A percentile compares a stretch with the other conserved stretches of the same genome.
phyloP scores from a whole-genome alignment of 805 yeast species.

The Saitoella complicata region DNA sequence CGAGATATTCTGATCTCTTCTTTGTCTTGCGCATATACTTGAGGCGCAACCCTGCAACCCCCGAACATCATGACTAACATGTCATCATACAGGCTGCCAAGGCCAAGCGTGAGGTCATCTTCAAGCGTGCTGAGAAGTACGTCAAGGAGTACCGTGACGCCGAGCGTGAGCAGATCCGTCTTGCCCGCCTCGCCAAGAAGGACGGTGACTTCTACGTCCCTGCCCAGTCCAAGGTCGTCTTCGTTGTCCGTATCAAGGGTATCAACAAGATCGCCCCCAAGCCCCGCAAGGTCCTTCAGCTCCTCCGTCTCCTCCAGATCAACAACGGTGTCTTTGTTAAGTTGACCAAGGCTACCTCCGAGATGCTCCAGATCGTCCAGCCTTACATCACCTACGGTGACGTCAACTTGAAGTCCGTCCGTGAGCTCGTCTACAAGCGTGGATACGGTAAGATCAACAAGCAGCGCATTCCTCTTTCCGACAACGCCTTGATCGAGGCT shows the following conservation, averaged over 20 bases:
- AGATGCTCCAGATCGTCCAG: slow-evolving; percentile 61
- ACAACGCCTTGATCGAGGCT: slow-evolving; percentile 57
- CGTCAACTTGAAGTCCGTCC: slow-evolving; percentile 58
- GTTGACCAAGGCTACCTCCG: slow-evolving; percentile 65
- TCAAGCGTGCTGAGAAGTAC: slow-evolving; percentile 90
- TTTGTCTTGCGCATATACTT: neutral
- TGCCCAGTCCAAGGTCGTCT: slow-evolving; percentile 52
- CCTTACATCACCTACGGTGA: slow-evolving; percentile 73
- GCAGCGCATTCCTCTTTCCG: slow-evolving; percentile 58
- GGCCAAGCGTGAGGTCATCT: slow-evolving; percentile 43
- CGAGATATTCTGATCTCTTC: neutral
- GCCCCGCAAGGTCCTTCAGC: slow-evolving; percentile 69
- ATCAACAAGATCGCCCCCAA: slow-evolving; percentile 64
- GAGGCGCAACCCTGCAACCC: slow-evolving; percentile 5
- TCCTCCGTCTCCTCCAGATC: slow-evolving; percentile 62
- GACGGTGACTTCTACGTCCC: slow-evolving; percentile 81
- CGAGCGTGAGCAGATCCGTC: slow-evolving; percentile 58
- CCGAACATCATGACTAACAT: slow-evolving; percentile 11
- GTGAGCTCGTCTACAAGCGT: slow-evolving; percentile 67
- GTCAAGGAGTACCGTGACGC: slow-evolving; percentile 78
- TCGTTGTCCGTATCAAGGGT: slow-evolving; percentile 66
- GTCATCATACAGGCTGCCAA: slow-evolving; percentile 24
- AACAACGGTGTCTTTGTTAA: slow-evolving; percentile 67
- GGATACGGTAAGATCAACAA: slow-evolving; percentile 70
- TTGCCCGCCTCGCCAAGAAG: slow-evolving; percentile 89